Evolutionary conservation across 148 eudicot genomes (phyloP).

Genomic region (Vaccinium vitisidaea): DNA sequence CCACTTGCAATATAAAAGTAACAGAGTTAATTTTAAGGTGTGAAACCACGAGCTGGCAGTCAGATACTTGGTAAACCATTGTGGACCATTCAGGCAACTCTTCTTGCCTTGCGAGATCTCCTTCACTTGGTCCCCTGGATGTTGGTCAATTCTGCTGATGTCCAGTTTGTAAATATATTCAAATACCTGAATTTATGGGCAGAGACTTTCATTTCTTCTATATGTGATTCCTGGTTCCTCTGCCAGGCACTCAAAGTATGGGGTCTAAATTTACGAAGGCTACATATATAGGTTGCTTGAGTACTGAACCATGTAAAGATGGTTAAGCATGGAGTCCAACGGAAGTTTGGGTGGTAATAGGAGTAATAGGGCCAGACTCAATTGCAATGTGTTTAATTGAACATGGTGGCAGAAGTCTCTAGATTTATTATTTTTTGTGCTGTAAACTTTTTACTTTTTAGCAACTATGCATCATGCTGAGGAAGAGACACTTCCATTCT

Average conservation of each 20-base stretch:
- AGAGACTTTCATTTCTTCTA: too few species aligned
- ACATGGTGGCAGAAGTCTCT: background rate
- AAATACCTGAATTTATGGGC: too few species aligned
- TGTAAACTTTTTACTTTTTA: background rate
- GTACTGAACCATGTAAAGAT: background rate
- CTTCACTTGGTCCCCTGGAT: too few species aligned
- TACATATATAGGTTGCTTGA: background rate
- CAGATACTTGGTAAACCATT: too few species aligned
- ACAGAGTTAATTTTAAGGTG: too few species aligned
- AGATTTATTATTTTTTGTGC: background rate
- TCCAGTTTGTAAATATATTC: too few species aligned
- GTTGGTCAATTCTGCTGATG: too few species aligned
- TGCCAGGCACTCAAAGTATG: background rate
- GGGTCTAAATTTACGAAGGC: background rate
- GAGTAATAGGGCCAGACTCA: background rate
- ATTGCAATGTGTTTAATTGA: background rate
- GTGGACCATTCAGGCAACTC: too few species aligned
- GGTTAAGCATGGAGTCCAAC: background rate
- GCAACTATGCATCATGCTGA: background rate
- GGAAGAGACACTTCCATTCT: background rate
- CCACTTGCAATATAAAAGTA: too few species aligned
- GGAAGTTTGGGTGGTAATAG: background rate
- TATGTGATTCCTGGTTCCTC: too few species aligned
- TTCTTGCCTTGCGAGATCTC: too few species aligned
- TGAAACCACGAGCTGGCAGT: too few species aligned